phyloP scores from a whole-genome alignment of 306 rosid genomes.

The Quillaja saponaria region DNA sequence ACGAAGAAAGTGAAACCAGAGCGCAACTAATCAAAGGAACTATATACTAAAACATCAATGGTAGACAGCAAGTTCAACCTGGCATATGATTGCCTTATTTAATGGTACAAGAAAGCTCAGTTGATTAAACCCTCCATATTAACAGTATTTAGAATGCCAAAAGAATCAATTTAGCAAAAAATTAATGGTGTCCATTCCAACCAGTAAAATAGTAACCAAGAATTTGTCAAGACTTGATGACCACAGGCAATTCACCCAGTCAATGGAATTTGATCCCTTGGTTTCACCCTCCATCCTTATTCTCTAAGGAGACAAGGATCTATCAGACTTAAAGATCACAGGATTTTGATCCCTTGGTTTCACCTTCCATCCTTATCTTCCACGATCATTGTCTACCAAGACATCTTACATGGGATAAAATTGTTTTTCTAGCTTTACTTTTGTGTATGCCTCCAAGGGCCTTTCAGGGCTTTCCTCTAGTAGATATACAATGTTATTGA shows the following conservation, averaged over 20 bases:
- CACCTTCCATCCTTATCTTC: too few relatives aligned
- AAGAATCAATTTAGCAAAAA: not conserved
- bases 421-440: too few relatives aligned
- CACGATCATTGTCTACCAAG: too few relatives aligned
- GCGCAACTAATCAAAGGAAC: constrained; percentile 25
- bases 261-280: not conserved
- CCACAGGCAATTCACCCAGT: constrained; percentile 5
- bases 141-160: constrained; percentile 3
- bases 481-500: too few relatives aligned
- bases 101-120: not conserved
- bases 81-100: not conserved
- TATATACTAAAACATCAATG: constrained; percentile 27
- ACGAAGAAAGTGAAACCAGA: constrained; percentile 9
- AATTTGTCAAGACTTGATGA: too few relatives aligned
- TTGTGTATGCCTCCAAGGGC: too few relatives aligned
- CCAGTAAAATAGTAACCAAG: too few relatives aligned
- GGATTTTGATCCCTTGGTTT: too few relatives aligned
- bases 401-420: too few relatives aligned
- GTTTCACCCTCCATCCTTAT: constrained; percentile 1
- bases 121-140: constrained; percentile 2
- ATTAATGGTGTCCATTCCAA: too few relatives aligned
- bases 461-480: too few relatives aligned
- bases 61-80: constrained; percentile 3
- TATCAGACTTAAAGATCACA: not conserved
- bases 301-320: not conserved